Evolutionary conservation across 2,329 filamentous ascomycete genomes (phyloP), one percentile per base, ranked within the genome.

Genomic region (Arthrinium puccinioides): DNA sequence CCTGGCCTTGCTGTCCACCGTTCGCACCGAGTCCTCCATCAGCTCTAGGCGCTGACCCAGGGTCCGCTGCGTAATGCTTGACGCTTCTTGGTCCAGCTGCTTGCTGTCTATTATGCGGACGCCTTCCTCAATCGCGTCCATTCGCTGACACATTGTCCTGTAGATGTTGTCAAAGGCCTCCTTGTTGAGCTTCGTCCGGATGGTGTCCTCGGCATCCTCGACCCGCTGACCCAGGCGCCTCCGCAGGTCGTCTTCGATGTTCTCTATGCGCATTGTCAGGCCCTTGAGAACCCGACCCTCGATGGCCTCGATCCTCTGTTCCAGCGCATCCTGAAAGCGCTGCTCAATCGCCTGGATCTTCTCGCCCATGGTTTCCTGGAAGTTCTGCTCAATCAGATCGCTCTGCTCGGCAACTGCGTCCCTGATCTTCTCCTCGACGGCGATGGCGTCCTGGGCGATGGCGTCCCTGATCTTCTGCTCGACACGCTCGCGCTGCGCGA

Each of bases 51-150:
- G 47, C 33, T 46, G 44, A 28, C 43, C 36, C n/a, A 53, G 43
- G 1, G 38, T 41, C 21, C 45, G 35, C 36, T 51, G 44, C 9
- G 43, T 44, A 18, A 53, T 47, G 21, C 39, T 39, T 25, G 44
- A 44, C 11, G 50, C 50, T 36, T 53, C 50, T 38, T 51, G 46
- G n/a, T 53, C 50, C 9, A 53, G 47, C 23, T 53, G 49, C 40
- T 50, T 52, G 33, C 46, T 27, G 37, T 53, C 50, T 18, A 53
- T 45, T 9, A 45, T 45, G 33, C 37, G 39, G 19, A 53, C 46
- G 23, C 43, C 50, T 10, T 46, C 45, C 36, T 53, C 50, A 8
- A 53, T 47, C 9, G 40, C 38, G 28, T 50, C 49, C 38, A 52
- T 44, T 19, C 50, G 49, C 39, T 47, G 42, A 18, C 42, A 42